phyloP scores from a whole-genome alignment of 495 filamentous ascomycete genomes.

The Tetracladium setigerum region DNA sequence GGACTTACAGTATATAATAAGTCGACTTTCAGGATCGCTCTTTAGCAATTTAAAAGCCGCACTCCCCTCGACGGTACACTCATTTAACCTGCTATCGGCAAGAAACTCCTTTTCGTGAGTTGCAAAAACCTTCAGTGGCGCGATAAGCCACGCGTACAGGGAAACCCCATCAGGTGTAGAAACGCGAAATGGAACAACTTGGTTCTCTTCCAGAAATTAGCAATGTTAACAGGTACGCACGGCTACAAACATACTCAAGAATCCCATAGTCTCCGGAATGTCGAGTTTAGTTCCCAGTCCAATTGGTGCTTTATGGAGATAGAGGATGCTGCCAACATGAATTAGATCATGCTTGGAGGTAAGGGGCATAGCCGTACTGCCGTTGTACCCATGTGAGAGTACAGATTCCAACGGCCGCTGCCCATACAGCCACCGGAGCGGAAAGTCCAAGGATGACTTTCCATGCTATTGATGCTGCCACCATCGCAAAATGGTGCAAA shows the following conservation, averaged over 20 bases:
- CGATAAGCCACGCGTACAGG: constrained; percentile 54
- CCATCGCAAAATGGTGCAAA: no score
- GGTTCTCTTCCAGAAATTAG: constrained; percentile 29
- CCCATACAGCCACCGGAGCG: no score
- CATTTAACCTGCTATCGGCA: constrained; percentile 32
- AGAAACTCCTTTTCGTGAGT: constrained; percentile 40
- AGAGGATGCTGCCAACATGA: background rate
- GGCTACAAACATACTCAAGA: background rate
- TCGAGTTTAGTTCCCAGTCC: background rate
- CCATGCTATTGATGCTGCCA: no score
- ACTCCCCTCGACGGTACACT: constrained; percentile 34
- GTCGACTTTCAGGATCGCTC: constrained; percentile 44
- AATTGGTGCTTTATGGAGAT: background rate
- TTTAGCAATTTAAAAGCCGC: constrained; percentile 44
- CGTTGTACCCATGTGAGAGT: constrained; percentile 1
- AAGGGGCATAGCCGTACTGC: background rate
- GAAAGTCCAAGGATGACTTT: no score
- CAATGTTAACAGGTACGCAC: background rate
- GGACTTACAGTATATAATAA: constrained; percentile 49
- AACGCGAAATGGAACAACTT: constrained; percentile 52
- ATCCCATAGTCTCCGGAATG: constrained; percentile 1
- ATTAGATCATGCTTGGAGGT: background rate
- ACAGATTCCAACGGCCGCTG: no score
- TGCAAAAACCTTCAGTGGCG: constrained; percentile 46
- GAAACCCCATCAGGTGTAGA: constrained; percentile 48